Conservation (phyloP, 345 rosid genomes). For the Microcos paniculata region DNA sequence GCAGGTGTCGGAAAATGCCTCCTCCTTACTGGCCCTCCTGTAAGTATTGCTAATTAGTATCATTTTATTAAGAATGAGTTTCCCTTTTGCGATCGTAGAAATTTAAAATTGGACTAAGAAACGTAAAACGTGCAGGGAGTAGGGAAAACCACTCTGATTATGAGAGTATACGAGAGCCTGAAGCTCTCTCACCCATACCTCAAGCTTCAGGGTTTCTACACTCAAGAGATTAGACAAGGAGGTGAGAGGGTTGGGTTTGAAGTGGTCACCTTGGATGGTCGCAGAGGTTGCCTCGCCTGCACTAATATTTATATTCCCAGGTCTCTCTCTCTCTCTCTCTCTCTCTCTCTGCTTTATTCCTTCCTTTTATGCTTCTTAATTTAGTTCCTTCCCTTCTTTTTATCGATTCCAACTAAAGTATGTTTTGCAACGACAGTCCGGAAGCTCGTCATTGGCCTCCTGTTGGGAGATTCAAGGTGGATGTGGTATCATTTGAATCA, state of each 20-base stretch:
- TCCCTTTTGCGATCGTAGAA: background rate
- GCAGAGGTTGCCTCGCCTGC: conserved; percentile 57
- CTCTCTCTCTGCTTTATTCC: background rate
- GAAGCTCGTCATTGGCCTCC: conserved; percentile 62
- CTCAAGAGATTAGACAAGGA: conserved; percentile 61
- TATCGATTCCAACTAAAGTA: background rate
- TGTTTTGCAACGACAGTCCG: conserved; percentile 39
- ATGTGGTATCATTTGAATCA: conserved; percentile 62
- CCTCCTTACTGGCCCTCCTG: conserved; percentile 45
- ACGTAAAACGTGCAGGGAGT: conserved; percentile 45
- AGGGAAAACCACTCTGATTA: conserved; percentile 74
- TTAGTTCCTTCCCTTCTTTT: background rate
- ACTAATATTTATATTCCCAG: conserved; percentile 39
- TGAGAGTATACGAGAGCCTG: conserved; percentile 49
- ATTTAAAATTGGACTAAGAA: background rate
- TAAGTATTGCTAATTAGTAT: conserved; percentile 23
- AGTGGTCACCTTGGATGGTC: conserved; percentile 62
- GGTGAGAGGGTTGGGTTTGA: conserved; percentile 62
- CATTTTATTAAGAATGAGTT: background rate
- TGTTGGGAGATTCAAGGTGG: conserved; percentile 74
- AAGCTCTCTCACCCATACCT: conserved; percentile 44
- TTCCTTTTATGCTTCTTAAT: background rate
- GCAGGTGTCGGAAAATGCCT: conserved; percentile 41
- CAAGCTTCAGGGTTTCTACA: conserved; percentile 67
- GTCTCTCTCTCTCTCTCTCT: conserved; percentile 31